Evolutionary conservation across 805 yeast species (phyloP).

Genomic region (Candida patagonica): DNA sequence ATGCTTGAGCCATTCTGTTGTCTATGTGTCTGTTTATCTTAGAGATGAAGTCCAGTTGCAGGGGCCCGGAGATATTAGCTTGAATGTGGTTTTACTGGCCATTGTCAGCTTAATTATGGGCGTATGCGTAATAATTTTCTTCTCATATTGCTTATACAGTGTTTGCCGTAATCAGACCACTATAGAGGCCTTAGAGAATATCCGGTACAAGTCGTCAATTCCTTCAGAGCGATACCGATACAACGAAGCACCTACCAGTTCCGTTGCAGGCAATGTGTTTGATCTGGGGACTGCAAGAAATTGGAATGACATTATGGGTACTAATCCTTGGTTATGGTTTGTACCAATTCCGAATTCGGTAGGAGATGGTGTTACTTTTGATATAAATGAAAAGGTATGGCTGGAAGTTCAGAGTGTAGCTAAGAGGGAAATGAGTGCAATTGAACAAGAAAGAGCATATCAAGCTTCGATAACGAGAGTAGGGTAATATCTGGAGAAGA

Average conservation of each 20-base stretch:
- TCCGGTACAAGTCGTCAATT: constrained; percentile 27
- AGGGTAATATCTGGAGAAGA: too few species aligned
- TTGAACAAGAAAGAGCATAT: not conserved
- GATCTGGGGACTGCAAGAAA: constrained; percentile 60
- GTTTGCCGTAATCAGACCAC: constrained; percentile 65
- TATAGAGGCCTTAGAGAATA: constrained; percentile 49
- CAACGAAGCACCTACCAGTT: constrained; percentile 35
- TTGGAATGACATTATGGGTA: constrained; percentile 70
- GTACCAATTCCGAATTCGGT: constrained; percentile 43
- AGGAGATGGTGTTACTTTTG: constrained; percentile 29
- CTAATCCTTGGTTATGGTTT: constrained; percentile 54
- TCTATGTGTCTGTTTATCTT: constrained; percentile 15
- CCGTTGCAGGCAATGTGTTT: constrained; percentile 55
- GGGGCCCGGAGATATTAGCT: constrained; percentile 34
- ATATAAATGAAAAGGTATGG: constrained; percentile 24
- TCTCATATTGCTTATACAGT: constrained; percentile 28
- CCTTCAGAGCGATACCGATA: constrained; percentile 30
- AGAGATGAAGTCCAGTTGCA: constrained; percentile 16
- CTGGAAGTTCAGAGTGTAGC: constrained; percentile 26
- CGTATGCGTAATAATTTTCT: constrained; percentile 49
- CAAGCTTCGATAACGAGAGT: too few species aligned
- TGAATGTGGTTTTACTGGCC: constrained; percentile 53
- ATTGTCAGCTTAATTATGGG: constrained; percentile 44
- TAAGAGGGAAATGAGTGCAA: constrained; percentile 21
- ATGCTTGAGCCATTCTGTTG: constrained; percentile 32